phyloP scores from a whole-genome alignment of 495 filamentous ascomycete species.

The Pseudoneurospora amorphoporcata region DNA sequence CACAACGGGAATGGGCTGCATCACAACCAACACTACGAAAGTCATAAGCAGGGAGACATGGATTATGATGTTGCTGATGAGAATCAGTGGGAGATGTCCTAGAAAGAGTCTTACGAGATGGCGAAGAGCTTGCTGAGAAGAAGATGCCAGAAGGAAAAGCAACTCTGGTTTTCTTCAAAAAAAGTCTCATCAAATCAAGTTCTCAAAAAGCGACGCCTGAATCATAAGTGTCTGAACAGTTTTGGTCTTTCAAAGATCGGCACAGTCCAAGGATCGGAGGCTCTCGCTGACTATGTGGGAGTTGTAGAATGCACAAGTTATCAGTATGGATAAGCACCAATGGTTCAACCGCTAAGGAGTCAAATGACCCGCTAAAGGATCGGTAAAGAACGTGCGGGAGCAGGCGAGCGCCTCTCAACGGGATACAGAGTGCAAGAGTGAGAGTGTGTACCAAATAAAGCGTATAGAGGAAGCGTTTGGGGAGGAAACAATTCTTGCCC shows the following conservation, averaged over 20 bases:
- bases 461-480: not conserved
- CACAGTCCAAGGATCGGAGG: not conserved
- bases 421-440: not conserved
- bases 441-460: not conserved
- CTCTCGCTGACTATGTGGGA: not conserved
- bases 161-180: not conserved
- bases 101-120: not conserved
- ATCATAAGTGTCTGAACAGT: not conserved
- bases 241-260: not conserved
- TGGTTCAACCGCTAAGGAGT: not conserved
- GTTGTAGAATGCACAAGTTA: not conserved
- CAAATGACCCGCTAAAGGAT: not conserved
- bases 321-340: not conserved
- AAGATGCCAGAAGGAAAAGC: not conserved
- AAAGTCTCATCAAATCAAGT: not conserved
- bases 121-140: not conserved
- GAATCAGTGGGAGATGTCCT: constrained; percentile 26
- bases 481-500: not conserved
- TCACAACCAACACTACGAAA: constrained; percentile 1
- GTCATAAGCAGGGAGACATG: constrained; percentile 20
- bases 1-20: not conserved
- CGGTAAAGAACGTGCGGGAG: not conserved
- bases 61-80: constrained; percentile 38
- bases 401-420: not conserved
- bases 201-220: not conserved